Base-by-base conservation (phyloP, 352 stramenopile genomes). In the Phytophthora pisi region DNA sequence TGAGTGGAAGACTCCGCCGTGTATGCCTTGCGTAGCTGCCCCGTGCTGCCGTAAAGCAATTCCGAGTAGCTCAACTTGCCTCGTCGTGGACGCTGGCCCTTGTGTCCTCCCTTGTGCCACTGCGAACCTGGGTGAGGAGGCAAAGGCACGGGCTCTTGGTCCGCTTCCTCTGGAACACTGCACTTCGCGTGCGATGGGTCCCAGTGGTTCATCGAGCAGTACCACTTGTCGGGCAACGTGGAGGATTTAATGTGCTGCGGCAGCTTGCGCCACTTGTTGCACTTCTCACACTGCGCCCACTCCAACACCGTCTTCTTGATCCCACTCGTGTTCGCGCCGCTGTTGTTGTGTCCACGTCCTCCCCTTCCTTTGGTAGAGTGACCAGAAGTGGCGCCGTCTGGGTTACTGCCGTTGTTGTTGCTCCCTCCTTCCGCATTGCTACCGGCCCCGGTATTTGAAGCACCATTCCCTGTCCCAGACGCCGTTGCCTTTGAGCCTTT, bases 251-350 rank as follows among this genome's bases (percentile, higher is more conserved):
- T 93, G 66, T 91, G 82, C 16, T 84, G 82, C 1, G 97, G 95
- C 18, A 99, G 69, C 62, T 98, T 96, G 49, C 97, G 91, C 97
- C 97, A 99, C 73, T 99, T 99, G 54, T 93, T 87, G 79, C 97
- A 99, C 57, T 91, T 90, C 59, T 99, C 97, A 75, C 97, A 99
- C 70, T 98, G 91, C 0, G 97, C 97, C 97, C 97, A 99, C 74
- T 96, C 86, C n/a, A 94, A 61, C 36, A 96, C 86, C 4, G 84
- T 88, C 61, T 90, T 93, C 68, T 92, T 91, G 55, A 90, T 66
- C 11, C 68, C 61, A 61, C 31, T 77, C 3, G 55, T 45, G 16
- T 31, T 68, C 5, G 24, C 56, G 10, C 28, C 64, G 24, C 57
- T 43, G 15, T 34, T 51, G 20, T 20, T 64, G 10, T 64, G 54